phyloP scores from a whole-genome alignment of 2,329 filamentous ascomycete genomes.

The Claviceps digitariae region DNA sequence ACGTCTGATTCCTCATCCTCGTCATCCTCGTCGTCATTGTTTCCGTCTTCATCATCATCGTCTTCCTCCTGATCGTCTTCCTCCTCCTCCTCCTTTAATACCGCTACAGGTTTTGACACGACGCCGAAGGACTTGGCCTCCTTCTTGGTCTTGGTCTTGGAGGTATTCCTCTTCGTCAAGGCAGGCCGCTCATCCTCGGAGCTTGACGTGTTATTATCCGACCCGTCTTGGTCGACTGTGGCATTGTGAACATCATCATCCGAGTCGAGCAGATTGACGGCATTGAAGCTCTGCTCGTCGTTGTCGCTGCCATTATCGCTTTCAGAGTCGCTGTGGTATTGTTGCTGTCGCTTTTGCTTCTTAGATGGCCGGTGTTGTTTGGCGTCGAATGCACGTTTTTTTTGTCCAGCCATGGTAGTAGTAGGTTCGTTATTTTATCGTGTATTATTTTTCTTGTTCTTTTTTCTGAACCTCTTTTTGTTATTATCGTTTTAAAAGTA shows the following conservation, averaged over 20 bases:
- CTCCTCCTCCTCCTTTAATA: slow-evolving; percentile 12
- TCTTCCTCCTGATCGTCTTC: slow-evolving; percentile 14
- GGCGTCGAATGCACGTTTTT: slow-evolving; percentile 19
- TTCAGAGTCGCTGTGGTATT: slow-evolving; percentile 41
- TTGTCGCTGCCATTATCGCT: slow-evolving; percentile 17
- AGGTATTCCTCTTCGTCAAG: slow-evolving; percentile 2
- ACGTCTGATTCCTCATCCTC: slow-evolving; percentile 23
- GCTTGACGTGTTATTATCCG: slow-evolving; percentile 15
- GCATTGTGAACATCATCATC: slow-evolving; percentile 44
- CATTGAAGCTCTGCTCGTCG: slow-evolving; percentile 29
- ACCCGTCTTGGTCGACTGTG: slow-evolving; percentile 23
- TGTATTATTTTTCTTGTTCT: slow-evolving; percentile 3
- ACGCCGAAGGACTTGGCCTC: slow-evolving; percentile 12
- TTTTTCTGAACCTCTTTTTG: not conserved
- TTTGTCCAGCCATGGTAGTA: slow-evolving; percentile 20
- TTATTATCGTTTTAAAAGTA: too few species aligned
- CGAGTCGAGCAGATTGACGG: slow-evolving; percentile 41
- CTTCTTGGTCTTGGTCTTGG: slow-evolving; percentile 9
- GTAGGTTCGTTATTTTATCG: not conserved
- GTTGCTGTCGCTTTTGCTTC: slow-evolving; percentile 34
- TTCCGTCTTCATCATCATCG: slow-evolving; percentile 17
- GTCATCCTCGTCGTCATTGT: slow-evolving; percentile 14
- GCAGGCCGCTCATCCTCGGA: slow-evolving; percentile 21
- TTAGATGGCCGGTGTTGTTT: slow-evolving; percentile 30
- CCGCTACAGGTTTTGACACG: not conserved